Base-by-base conservation (phyloP, 2,329 filamentous ascomycete species). In the Colletotrichum horii region DNA sequence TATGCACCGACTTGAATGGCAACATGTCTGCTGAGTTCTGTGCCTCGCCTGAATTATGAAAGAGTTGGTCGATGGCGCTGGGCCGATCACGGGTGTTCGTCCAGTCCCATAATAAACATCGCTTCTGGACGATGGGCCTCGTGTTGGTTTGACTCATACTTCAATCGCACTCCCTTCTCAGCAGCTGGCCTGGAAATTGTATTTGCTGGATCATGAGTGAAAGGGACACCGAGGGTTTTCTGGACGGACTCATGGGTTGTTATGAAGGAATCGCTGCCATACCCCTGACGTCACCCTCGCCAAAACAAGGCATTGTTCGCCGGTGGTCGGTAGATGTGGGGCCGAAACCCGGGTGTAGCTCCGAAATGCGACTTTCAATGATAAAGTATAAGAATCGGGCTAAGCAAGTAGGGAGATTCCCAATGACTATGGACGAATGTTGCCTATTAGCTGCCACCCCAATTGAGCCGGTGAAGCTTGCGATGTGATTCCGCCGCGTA, bases 91-190 rank as follows among this genome's bases (percentile, higher is more conserved):
- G 76, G 2, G 84, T 83, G 78, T 85, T 85, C 58, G 85, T 86
- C 83, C 82, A 87, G 78, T 87, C 85, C 85, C 85, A 87, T 36
- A 87, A 82, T 56, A 87, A 82, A 77, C 83, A 83, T 14, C 85
- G 81, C 78, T 87, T 87, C 52, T 38, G 68, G 16, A 24, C 8
- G 2, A 52, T 52, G 14, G 43, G 43, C n/a, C 43, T 52, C 12
- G 43, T 14, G n/a, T 11, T 22, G 43, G 1, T 22, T 52, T 52
- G 43, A 52, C 43, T 52, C 43, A 52, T 52, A 3, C n/a, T 22
- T 52, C 11, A 52, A 52, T 52, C 11, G 43, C 43, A 12, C 43
- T 22, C 6, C n/a, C 12, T 52, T n/a, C 43, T 52, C 1, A n/a
- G 8, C 11, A 52, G 43, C 3, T n/a, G 3, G 19, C 38, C 38